Base-by-base conservation (phyloP, 2,329 filamentous ascomycete genomes). In the Arthrobotrys conoides region DNA sequence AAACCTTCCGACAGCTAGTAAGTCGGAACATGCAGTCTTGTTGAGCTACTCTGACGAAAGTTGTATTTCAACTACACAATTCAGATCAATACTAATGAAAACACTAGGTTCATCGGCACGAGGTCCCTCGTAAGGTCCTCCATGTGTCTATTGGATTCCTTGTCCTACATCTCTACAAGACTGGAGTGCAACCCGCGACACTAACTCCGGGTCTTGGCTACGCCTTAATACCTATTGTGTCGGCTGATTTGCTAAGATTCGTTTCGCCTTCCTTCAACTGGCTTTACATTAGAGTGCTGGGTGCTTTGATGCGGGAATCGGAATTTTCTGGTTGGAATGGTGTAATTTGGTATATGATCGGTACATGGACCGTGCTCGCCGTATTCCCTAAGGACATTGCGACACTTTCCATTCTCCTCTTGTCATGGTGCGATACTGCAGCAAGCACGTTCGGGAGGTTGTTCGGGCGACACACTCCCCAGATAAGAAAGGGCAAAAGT, bases 341-440 rank as follows among this genome's bases (percentile, higher is more conserved):
- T 66, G 95, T 98, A 81, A 96, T 99, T 81, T 97, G 93, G 87
- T 99, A 98, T 85, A 89, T 99, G 9, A 89, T 97, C 6, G 96
- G 96, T 71, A 91, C 94, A 30, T 97, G 94, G 90, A 88, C 91
- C 36, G 93, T 95, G 16, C 89, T 98, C 81, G 90, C 90, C 81
- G 93, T 93, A 84, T 93, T 96, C 84, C 93, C 94, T 80, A 99
- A 98, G 86, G 96, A 99, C 82, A 89, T 99, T 24, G 94, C 91
- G 6, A 91, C 97, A 61, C 91, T 98, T 87, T 91, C 92, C 79
- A 92, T 98, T 51, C 87, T 99, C 82, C 88, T 99, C 48, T 89
- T 99, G 24, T 96, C 93, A 83, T 99, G 96, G 96, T 99, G 96
- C 85, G 96, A 99, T 84, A 98, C 96, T 0, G 96, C 96, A 41